Evolutionary conservation across 2,329 filamentous ascomycete genomes (phyloP).

Genomic region (Pseudocercospora eumusae): DNA sequence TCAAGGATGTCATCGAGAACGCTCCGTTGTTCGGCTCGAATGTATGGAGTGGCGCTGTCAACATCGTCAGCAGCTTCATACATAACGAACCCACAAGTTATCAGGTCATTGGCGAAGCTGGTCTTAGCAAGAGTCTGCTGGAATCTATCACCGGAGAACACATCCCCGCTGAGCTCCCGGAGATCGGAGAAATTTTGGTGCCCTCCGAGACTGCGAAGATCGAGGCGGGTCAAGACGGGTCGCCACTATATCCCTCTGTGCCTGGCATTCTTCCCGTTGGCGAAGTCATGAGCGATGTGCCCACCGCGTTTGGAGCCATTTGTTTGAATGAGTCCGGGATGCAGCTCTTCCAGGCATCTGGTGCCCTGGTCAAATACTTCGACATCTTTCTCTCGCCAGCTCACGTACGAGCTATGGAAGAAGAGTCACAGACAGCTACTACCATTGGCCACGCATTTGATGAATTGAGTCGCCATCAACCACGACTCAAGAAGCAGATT

Average conservation of each 20-base stretch:
- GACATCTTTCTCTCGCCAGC: conserved; percentile 94
- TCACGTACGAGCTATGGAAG: conserved; percentile 81
- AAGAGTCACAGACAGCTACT: conserved; percentile 65
- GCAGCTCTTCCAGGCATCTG: conserved; percentile 80
- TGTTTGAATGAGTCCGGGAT: conserved; percentile 87
- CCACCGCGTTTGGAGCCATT: conserved; percentile 87
- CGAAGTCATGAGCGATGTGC: conserved; percentile 85
- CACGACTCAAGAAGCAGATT: conserved; percentile 75
- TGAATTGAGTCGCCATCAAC: conserved; percentile 91
- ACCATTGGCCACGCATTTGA: conserved; percentile 84
- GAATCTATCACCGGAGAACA: conserved; percentile 66
- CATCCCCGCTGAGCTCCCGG: conserved; percentile 32
- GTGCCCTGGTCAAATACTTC: conserved; percentile 81
- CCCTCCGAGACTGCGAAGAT: conserved; percentile 16
- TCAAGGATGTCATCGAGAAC: conserved; percentile 80
- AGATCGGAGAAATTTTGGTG: conserved; percentile 27
- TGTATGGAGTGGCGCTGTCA: conserved; percentile 93
- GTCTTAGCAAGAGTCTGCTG: conserved; percentile 81
- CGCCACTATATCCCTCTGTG: conserved; percentile 32
- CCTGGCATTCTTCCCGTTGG: conserved; percentile 77
- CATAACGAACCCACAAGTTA: conserved; percentile 99
- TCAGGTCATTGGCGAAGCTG: conserved; percentile 90
- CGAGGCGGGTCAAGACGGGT: conserved; percentile 26
- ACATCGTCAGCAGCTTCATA: conserved; percentile 91
- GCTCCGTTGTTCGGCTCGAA: conserved; percentile 81